A percentile compares a stretch with the other conserved stretches of the same genome.
Evolutionary conservation across 805 yeast genomes (phyloP).

Genomic region (Alloascoidea hylecoeti): DNA sequence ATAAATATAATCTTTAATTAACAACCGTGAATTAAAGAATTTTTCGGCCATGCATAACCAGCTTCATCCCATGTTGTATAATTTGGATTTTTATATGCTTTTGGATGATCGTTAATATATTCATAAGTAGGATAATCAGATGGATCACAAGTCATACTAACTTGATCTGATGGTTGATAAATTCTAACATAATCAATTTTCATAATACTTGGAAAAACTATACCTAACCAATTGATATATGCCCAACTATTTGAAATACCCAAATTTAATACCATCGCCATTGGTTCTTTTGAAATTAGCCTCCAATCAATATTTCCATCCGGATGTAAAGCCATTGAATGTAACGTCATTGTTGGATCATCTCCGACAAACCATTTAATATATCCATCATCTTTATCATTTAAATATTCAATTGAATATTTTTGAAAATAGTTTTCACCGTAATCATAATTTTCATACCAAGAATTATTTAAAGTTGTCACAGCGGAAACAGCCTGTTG

Average conservation of each 20-base stretch:
- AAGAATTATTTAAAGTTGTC: constrained; percentile 61
- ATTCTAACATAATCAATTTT: constrained; percentile 76
- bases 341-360: constrained; percentile 58
- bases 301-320: constrained; percentile 87
- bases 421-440: constrained; percentile 41
- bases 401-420: constrained; percentile 65
- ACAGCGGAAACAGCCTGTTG: constrained; percentile 87
- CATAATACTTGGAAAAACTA: constrained; percentile 68
- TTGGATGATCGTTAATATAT: constrained; percentile 58
- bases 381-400: constrained; percentile 61
- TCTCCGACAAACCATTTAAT: constrained; percentile 81
- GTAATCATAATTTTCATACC: constrained; percentile 35
- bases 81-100: constrained; percentile 59
- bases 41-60: constrained; percentile 60
- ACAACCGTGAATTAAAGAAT: constrained; percentile 38
- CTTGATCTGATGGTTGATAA: constrained; percentile 63
- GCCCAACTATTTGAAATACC: constrained; percentile 93
- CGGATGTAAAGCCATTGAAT: constrained; percentile 68
- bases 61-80: constrained; percentile 62
- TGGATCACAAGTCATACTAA: constrained; percentile 76
- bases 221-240: constrained; percentile 77
- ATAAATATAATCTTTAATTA: too few relatives aligned
- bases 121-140: constrained; percentile 70
- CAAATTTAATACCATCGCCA: constrained; percentile 76
- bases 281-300: constrained; percentile 76